Conservation (phyloP, 1,284 basidiomycete species). For the Cutaneotrichosporon cyanovorans region DNA sequence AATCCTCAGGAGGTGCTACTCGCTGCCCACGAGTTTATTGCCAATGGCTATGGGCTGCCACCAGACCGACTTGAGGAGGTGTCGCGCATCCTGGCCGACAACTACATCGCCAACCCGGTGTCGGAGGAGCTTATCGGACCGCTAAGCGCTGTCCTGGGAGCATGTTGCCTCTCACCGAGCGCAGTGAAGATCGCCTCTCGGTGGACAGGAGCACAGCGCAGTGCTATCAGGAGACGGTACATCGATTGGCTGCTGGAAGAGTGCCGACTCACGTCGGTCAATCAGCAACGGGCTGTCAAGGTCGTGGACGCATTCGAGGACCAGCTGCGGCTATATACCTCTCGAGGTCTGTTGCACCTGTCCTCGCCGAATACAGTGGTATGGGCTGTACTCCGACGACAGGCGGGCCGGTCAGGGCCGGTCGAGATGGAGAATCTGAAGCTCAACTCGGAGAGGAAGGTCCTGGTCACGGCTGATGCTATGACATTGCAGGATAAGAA, state of each 20-base stretch:
- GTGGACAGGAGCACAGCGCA: neutral
- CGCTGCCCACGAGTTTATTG: constrained; percentile 2
- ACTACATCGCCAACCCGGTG: constrained; percentile 3
- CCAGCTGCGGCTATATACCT: constrained; percentile 1
- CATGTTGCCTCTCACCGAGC: constrained; percentile 5
- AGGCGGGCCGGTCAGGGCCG: constrained; percentile 1
- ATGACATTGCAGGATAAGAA: too few relatives aligned
- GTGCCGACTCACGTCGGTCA: neutral
- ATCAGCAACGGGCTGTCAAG: neutral
- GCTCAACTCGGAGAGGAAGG: too few relatives aligned
- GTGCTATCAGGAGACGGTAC: constrained; percentile 3
- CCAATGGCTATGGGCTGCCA: neutral
- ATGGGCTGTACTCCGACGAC: constrained; percentile 10
- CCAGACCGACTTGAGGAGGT: constrained; percentile 1
- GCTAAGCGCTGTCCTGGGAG: constrained; percentile 5
- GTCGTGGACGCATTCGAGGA: constrained; percentile 7
- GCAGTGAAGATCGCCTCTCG: neutral
- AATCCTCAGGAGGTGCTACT: neutral
- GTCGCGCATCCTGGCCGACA: constrained; percentile 2
- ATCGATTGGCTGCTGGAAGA: constrained; percentile 10
- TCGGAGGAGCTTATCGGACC: neutral
- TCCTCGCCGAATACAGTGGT: neutral
- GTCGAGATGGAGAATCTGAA: neutral
- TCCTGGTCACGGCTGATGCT: too few relatives aligned
- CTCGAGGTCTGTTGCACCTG: neutral